Base-by-base conservation (phyloP, 306 rosid genomes). In the Parietaria judaica region DNA sequence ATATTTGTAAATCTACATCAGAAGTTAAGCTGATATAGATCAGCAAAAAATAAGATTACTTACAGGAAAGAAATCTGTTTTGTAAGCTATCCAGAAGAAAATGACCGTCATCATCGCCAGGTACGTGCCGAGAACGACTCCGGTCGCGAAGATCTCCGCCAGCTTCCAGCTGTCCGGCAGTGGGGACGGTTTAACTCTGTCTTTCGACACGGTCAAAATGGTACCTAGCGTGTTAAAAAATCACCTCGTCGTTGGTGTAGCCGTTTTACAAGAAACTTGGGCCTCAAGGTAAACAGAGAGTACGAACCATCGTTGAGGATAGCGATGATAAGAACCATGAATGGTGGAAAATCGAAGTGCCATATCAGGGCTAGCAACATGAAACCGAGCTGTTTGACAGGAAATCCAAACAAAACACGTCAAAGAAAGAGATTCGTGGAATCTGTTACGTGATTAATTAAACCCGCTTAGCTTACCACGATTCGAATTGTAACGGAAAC, bases 21-120 rank as follows among this genome's bases (percentile, higher is more conserved):
- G 56, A 36, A 43, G 45, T 8, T 41, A 41, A 41, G 45, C 45
- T 41, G 45, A 41, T 41, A 41, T 23, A 23, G 31, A 23, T 23
- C 31, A 41, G 7, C 9, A 5, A 41, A 41, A 0, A 41, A 41
- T 41, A 41, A 41, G 45, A 41, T 41, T 14, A 63, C 83, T 83
- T 79, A 89, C 95, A 8, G 96, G 91, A 60, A 89, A 89, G 73
- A 89, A 85, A 73, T 89, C 76, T 17, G 95, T 89, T 61, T 70
- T 67, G 66, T 81, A 80, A 61, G 85, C 87, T 6, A 87, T 88
- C 95, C 96, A 89, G 54, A 89, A 89, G 91, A 89, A 89, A 65
- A 83, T 83, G 69, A 89, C 95, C 1, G 95, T 89, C 95, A 86
- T 86, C 91, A 89, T 74, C 36, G 97, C 97, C 76, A 89, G 74